A percentile compares a stretch with the other conserved stretches of the same genome.
These are phyloP conservation scores for Xylaria palmicola DNA, from an alignment of 495 filamentous ascomycete genomes.

Conservation along the genomic window DNA sequence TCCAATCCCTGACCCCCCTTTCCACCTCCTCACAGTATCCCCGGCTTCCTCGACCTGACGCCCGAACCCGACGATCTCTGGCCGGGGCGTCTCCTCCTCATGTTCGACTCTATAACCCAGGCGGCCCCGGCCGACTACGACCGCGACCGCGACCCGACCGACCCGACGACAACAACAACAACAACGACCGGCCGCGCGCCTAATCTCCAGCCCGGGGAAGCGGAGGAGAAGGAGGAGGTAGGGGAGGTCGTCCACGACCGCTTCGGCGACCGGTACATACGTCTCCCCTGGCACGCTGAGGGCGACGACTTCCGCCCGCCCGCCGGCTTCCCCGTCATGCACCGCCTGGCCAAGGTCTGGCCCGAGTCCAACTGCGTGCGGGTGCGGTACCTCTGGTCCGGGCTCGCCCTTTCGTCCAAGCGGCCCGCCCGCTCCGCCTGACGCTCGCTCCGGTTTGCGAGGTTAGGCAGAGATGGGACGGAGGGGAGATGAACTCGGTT, in stretches of 20 bases:
- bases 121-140: conserved; percentile 12
- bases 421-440: neutral
- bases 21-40: no score
- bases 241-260: conserved; percentile 28
- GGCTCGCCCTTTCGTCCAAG: conserved; percentile 19
- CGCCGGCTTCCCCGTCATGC: neutral
- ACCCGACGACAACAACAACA: neutral
- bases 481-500: no score
- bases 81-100: conserved; percentile 10
- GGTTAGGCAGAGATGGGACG: no score
- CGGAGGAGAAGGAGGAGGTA: no score
- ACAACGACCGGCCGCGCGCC: neutral
- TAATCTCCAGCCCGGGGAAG: no score
- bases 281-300: conserved; percentile 11
- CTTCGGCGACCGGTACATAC: conserved; percentile 25
- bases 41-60: neutral
- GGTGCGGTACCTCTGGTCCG: conserved; percentile 21
- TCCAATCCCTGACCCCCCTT: no score
- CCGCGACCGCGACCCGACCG: conserved; percentile 8
- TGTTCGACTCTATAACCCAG: conserved; percentile 22
- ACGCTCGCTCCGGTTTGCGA: neutral
- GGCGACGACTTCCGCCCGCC: neutral
- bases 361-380: conserved; percentile 23
- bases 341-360: conserved; percentile 20
- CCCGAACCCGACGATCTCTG: neutral